Conservation (phyloP, 257 asterid genomes). For the Solanum rostratum region DNA sequence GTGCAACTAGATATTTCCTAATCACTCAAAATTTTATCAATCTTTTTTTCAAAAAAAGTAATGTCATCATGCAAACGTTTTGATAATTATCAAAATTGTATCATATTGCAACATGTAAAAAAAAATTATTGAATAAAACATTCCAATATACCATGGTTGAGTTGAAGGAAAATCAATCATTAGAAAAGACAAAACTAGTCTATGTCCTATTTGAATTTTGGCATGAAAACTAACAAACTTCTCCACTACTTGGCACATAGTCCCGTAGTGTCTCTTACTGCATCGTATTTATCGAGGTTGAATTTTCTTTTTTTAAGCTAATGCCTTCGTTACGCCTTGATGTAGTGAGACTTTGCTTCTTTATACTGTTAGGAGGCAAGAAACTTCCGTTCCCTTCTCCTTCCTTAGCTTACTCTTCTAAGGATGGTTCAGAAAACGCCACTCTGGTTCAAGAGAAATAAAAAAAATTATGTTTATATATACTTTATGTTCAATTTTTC, state of each 20-base stretch:
- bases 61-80: background rate
- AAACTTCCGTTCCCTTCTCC: too few species aligned
- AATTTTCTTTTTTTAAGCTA: too few species aligned
- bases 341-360: too few species aligned
- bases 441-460: background rate
- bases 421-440: too few species aligned
- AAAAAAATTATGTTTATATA: background rate
- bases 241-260: background rate
- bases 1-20: background rate
- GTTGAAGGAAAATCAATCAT: background rate
- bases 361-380: too few species aligned
- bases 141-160: background rate
- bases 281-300: too few species aligned
- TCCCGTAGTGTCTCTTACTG: too few species aligned
- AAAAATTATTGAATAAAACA: background rate
- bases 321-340: too few species aligned
- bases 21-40: background rate
- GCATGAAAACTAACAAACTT: background rate
- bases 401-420: too few species aligned
- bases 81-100: background rate
- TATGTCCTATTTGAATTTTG: background rate
- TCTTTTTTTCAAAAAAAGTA: too few species aligned
- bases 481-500: background rate
- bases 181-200: background rate
- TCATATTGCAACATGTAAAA: background rate